Evolutionary conservation across 2,329 filamentous ascomycete genomes (phyloP), one percentile per base, ranked within the genome.

Genomic region (Colletotrichum tabaci): DNA sequence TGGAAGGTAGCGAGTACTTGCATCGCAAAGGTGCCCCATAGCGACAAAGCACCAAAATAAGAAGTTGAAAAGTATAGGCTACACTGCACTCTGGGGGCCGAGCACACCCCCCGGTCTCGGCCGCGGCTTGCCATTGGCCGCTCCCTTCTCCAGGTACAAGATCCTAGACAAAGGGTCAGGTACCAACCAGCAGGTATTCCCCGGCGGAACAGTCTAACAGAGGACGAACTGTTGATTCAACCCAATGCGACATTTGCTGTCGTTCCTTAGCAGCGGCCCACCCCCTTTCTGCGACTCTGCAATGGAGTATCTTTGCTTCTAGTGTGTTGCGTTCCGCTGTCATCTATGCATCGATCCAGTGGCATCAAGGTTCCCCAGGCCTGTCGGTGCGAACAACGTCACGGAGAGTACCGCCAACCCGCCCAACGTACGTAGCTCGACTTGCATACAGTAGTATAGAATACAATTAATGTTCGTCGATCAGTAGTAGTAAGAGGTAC

Each of bases 221-320:
- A 57, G 42, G 44, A 71, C 50, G 35, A 21, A 30, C 42, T 35
- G 40, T 46, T 23, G 26, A 44, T 23, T 15, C 15, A 18, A 15
- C 2, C n/a, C 49, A 42, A 12, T 7, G 12, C 35, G n/a, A 47
- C 18, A 12, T 5, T 2, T 16, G 10, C 35, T 44, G 46, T 66
- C n/a, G 35, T 30, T 47, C 18, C 53, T 60, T 63, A 55, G 52
- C 52, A 58, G 50, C 50, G 62, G 62, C 62, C 55, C 47, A 49
- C 49, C 8, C 38, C 42, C 47, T 42, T 70, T 35, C 53, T 56
- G 49, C 56, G 15, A 70, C 38, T 30, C 46, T 42, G 23, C 55
- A 67, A 66, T 70, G 66, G 56, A 61, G 53, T 70, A 53, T 70
- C 46, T 60, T 63, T 52, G 63, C 61, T 56, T 62, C 30, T 64